A percentile compares a stretch with the other conserved stretches of the same genome.
These are phyloP conservation scores for Nicotiana paniculata DNA, from an alignment of 257 asterid genomes.

Conservation along the genomic window DNA sequence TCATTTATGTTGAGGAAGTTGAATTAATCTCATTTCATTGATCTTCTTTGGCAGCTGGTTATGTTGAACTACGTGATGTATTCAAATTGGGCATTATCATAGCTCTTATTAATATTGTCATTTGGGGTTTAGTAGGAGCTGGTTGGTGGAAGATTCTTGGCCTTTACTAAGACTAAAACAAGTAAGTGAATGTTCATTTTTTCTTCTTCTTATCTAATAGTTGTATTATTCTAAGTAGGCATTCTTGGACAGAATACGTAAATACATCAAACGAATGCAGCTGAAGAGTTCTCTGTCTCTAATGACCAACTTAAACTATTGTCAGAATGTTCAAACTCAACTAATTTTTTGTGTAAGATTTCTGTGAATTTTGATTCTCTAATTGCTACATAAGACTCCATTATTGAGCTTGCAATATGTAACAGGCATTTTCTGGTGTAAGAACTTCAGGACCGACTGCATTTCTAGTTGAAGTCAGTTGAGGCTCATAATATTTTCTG, in stretches of 20 bases:
- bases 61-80: constrained; percentile 52
- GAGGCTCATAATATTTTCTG: background rate
- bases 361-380: background rate
- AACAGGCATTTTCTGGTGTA: background rate
- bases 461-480: background rate
- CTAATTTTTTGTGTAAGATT: background rate
- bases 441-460: background rate
- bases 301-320: background rate
- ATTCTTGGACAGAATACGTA: background rate
- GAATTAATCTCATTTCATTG: constrained; percentile 1
- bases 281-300: background rate
- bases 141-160: constrained; percentile 88
- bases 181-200: background rate
- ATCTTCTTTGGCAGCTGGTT: constrained; percentile 56
- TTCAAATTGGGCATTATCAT: constrained; percentile 54
- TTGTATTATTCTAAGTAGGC: background rate
- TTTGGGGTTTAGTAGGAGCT: constrained; percentile 63
- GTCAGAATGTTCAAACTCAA: too few species aligned
- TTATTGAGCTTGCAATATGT: background rate
- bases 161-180: constrained; percentile 44
- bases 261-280: background rate
- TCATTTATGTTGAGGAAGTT: background rate
- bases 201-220: background rate
- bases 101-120: constrained; percentile 47
- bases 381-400: background rate